Percentiles rank a stretch among this genome's conserved stretches.
These are phyloP conservation scores for Diaporthe aspalathi DNA, from an alignment of 2,329 filamentous ascomycete genomes.

Conservation along the genomic window DNA sequence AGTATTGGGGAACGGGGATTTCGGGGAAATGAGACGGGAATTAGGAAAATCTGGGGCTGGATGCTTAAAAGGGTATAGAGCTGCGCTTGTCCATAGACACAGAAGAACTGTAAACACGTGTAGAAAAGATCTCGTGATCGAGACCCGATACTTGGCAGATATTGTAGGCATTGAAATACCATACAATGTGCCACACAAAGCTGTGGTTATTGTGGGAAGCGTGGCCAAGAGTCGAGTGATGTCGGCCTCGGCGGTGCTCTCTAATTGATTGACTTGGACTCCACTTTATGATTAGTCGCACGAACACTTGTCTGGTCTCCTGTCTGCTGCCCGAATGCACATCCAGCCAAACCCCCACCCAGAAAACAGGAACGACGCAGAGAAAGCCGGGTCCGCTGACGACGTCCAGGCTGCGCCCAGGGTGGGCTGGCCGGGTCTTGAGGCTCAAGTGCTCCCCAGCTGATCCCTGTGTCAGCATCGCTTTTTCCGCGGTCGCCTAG, in stretches of 20 bases:
- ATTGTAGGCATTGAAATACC: conserved; percentile 4
- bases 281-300: too few relatives aligned
- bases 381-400: neutral
- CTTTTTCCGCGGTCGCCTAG: conserved; percentile 19
- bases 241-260: neutral
- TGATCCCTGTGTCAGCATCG: conserved; percentile 7
- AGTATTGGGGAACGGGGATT: neutral
- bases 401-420: too few relatives aligned
- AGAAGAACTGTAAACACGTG: conserved; percentile 10
- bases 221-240: neutral
- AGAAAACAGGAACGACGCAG: conserved; percentile 13
- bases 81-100: conserved; percentile 21
- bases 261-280: too few relatives aligned
- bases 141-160: conserved; percentile 8
- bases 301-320: too few relatives aligned
- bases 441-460: neutral
- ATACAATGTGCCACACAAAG: neutral
- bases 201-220: conserved; percentile 13
- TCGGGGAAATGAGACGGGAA: neutral
- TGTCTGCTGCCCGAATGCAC: neutral
- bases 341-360: neutral
- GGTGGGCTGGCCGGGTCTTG: conserved; percentile 10
- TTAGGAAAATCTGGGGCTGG: neutral
- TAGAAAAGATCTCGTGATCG: neutral
- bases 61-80: conserved; percentile 4